These are phyloP conservation scores for Pascua sp. DNA, from an alignment of 1,284 basidiomycete species.

Conservation along the genomic window DNA sequence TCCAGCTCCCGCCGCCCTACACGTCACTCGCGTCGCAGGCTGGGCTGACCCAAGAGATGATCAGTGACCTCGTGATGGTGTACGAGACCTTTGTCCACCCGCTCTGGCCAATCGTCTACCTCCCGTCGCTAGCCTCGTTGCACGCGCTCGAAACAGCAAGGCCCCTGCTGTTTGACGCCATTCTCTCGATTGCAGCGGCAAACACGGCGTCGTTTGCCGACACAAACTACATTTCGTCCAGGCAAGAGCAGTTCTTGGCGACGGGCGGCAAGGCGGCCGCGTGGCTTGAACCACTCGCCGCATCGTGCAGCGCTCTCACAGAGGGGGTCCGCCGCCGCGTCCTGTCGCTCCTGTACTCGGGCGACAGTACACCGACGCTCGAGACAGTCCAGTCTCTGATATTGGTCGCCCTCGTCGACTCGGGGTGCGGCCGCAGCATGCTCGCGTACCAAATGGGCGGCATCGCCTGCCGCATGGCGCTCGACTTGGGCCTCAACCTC, in stretches of 20 bases:
- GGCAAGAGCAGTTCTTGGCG: neutral
- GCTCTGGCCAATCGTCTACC: slow-evolving; percentile 18
- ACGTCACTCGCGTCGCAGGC: neutral
- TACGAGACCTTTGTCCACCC: slow-evolving; percentile 19
- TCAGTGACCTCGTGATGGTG: slow-evolving; percentile 14
- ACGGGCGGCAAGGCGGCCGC: neutral
- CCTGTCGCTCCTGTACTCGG: slow-evolving; percentile 2
- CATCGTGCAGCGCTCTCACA: slow-evolving; percentile 2
- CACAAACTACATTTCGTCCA: too few relatives aligned
- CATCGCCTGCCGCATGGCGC: slow-evolving; percentile 14
- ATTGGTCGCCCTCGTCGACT: slow-evolving; percentile 11
- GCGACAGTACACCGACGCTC: neutral
- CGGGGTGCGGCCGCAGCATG: slow-evolving; percentile 8
- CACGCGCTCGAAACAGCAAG: slow-evolving; percentile 9
- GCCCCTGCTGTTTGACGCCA: slow-evolving; percentile 16
- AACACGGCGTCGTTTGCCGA: neutral
- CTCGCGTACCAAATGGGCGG: slow-evolving; percentile 19
- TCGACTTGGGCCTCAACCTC: slow-evolving; percentile 8
- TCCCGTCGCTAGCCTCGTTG: slow-evolving; percentile 7
- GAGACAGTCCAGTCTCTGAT: slow-evolving; percentile 12
- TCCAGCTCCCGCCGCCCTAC: neutral
- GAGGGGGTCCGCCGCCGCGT: slow-evolving; percentile 11
- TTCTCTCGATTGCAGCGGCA: slow-evolving; percentile 9
- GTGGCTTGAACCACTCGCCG: neutral
- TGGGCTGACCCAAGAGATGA: slow-evolving; percentile 5